phyloP scores from a whole-genome alignment of 352 stramenopile genomes.

The Halophytophthora polymorphica region DNA sequence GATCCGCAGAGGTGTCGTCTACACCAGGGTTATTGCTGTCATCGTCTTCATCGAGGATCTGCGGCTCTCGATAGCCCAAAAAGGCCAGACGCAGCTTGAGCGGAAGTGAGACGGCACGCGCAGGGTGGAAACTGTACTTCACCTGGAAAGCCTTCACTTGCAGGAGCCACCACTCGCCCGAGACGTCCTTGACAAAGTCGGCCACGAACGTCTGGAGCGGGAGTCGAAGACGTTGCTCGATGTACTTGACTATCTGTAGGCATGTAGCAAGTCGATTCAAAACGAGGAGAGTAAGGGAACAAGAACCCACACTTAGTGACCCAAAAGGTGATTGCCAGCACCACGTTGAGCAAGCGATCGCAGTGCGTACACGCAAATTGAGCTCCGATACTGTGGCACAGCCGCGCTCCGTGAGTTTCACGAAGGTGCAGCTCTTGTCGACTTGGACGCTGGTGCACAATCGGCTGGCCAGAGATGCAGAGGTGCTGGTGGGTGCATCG shows the following conservation, averaged over 20 bases:
- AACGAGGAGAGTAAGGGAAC: neutral
- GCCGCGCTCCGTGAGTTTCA: constrained; percentile 74
- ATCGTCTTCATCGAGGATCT: constrained; percentile 63
- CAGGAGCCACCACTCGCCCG: constrained; percentile 73
- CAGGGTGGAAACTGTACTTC: constrained; percentile 29
- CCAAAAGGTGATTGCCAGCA: neutral
- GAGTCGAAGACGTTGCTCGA: constrained; percentile 63
- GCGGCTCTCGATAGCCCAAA: constrained; percentile 64
- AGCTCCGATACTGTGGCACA: constrained; percentile 66
- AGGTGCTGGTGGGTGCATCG: constrained; percentile 4
- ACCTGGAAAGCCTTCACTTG: constrained; percentile 80
- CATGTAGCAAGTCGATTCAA: neutral
- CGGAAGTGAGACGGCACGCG: constrained; percentile 37
- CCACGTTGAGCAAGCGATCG: neutral
- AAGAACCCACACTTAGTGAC: neutral
- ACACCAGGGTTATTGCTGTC: constrained; percentile 15
- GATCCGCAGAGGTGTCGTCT: constrained; percentile 13
- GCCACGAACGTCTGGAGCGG: constrained; percentile 60
- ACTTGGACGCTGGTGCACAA: constrained; percentile 62
- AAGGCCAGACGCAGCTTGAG: constrained; percentile 43
- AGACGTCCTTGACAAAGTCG: constrained; percentile 68
- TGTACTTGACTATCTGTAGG: constrained; percentile 65
- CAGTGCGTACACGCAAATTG: constrained; percentile 48
- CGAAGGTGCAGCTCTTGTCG: constrained; percentile 71
- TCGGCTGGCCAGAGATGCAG: constrained; percentile 39